Evolutionary conservation across 441 rosid species (phyloP).

Genomic region (Euphorbia corollata): DNA sequence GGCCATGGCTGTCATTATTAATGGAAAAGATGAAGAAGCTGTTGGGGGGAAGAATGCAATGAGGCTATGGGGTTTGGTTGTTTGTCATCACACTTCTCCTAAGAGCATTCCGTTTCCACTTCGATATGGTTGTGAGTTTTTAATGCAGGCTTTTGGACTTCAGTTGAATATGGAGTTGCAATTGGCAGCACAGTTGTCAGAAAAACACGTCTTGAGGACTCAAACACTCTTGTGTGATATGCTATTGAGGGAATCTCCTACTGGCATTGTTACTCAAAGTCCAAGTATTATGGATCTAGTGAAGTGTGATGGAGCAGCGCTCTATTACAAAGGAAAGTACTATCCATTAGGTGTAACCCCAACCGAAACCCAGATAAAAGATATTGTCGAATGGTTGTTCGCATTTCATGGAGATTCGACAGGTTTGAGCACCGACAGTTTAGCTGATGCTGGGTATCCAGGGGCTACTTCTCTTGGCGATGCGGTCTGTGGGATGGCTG

Average conservation of each 20-base stretch:
- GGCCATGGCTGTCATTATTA: constrained; percentile 83
- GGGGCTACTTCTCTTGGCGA: constrained; percentile 78
- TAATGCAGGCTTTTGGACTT: constrained; percentile 96
- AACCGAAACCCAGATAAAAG: constrained; percentile 65
- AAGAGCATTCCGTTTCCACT: constrained; percentile 81
- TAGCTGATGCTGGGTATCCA: constrained; percentile 85
- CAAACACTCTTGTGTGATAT: constrained; percentile 89
- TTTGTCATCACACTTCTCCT: constrained; percentile 92
- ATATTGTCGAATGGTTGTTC: constrained; percentile 78
- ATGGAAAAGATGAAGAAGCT: constrained; percentile 69
- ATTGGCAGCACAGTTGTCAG: constrained; percentile 69
- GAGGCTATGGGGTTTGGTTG: constrained; percentile 96
- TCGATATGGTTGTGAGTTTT: constrained; percentile 90
- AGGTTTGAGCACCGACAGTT: constrained; percentile 86
- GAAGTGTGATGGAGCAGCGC: constrained; percentile 87
- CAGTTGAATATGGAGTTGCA: constrained; percentile 97
- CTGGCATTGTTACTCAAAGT: constrained; percentile 84
- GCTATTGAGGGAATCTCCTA: constrained; percentile 91
- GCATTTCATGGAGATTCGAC: constrained; percentile 77
- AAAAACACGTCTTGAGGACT: constrained; percentile 78
- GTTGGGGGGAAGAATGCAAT: constrained; percentile 53
- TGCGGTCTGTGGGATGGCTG: constrained; percentile 97
- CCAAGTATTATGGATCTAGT: constrained; percentile 93
- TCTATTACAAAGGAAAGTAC: constrained; percentile 67
- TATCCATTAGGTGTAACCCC: constrained; percentile 77